These are phyloP conservation scores for Debaryomyces hansenii DNA, from an alignment of 805 yeast genomes.

Conservation along the genomic window DNA sequence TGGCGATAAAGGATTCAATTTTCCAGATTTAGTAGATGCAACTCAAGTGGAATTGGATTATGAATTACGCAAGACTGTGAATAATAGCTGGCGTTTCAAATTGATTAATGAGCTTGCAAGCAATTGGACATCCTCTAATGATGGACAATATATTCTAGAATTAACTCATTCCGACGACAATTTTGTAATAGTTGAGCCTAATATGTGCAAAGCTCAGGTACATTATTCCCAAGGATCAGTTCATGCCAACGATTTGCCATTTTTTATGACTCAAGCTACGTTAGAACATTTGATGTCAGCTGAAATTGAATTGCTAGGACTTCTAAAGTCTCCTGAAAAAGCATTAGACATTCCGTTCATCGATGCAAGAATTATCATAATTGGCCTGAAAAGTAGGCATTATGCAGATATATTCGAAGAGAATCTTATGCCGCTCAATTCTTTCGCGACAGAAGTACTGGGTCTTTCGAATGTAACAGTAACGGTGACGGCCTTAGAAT, in stretches of 20 bases:
- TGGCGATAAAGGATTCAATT: conserved; percentile 45
- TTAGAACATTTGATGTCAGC: conserved; percentile 29
- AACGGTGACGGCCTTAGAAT: not conserved
- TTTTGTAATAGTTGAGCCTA: conserved; percentile 45
- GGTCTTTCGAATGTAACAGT: not conserved
- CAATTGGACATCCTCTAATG: not conserved
- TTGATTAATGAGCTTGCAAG: conserved; percentile 13
- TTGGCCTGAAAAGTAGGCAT: not conserved
- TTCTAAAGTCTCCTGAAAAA: not conserved
- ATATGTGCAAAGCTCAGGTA: conserved; percentile 38
- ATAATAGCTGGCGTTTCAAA: conserved; percentile 8
- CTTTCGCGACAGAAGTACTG: not conserved
- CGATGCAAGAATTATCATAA: not conserved
- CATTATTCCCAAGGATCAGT: conserved; percentile 45
- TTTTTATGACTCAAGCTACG: conserved; percentile 50
- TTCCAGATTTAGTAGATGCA: conserved; percentile 68
- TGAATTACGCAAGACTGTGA: conserved; percentile 10
- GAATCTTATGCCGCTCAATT: not conserved
- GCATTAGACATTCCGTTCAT: not conserved
- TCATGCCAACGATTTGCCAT: conserved; percentile 62
- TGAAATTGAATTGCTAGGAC: conserved; percentile 16
- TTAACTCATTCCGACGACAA: conserved; percentile 41
- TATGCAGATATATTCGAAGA: not conserved
- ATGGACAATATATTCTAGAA: conserved; percentile 32
- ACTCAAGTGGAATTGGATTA: conserved; percentile 34